phyloP scores from a whole-genome alignment of 2,329 filamentous ascomycete species.

The Chaetomium olivaceum region DNA sequence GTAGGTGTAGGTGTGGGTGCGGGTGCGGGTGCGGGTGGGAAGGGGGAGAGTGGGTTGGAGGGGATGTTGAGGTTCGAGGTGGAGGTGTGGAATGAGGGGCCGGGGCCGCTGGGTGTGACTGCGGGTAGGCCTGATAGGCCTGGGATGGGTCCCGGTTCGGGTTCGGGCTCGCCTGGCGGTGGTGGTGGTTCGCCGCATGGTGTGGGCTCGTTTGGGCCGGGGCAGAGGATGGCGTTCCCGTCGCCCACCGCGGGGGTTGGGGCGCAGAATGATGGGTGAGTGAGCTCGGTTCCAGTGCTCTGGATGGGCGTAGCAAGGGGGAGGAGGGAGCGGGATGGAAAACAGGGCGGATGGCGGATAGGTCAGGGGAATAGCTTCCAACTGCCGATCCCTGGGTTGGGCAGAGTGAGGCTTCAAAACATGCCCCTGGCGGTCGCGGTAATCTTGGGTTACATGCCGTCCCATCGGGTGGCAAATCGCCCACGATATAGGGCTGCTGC shows the following conservation, averaged over 20 bases:
- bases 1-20: neutral
- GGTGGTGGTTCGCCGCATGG: neutral
- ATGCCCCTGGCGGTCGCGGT: neutral
- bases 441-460: neutral
- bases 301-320: neutral
- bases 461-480: neutral
- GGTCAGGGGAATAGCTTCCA: neutral
- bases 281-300: neutral
- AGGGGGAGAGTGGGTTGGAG: neutral
- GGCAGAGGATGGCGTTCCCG: neutral
- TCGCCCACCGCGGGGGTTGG: neutral
- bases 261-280: neutral
- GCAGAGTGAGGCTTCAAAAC: neutral
- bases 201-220: neutral
- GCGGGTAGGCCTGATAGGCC: neutral
- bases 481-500: neutral
- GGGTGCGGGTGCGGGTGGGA: neutral
- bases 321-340: neutral
- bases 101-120: neutral
- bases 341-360: neutral
- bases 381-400: neutral
- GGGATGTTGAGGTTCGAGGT: constrained; percentile 23
- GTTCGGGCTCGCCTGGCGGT: neutral
- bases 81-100: constrained; percentile 16
- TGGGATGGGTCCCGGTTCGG: neutral